Percentiles rank a stretch among this genome's conserved stretches.
Conservation (phyloP, 208 protist species). For the Wallacemonas collosoma region DNA sequence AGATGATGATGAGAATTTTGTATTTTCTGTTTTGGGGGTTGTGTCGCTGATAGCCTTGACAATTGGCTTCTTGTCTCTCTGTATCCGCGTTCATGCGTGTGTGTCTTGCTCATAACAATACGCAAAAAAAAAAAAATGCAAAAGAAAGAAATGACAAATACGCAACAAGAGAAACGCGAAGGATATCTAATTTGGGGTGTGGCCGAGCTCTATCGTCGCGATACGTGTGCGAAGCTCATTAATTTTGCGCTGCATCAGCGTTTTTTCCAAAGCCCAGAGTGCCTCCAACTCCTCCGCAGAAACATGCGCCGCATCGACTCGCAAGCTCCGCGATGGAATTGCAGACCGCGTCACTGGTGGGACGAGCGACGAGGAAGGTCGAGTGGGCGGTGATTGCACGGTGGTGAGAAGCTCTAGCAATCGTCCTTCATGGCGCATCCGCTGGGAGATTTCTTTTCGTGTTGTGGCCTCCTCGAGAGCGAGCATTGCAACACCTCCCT, state of each 20-base stretch:
- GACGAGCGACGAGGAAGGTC: background rate
- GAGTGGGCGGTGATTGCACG: background rate
- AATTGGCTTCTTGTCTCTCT: too few relatives aligned
- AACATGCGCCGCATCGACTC: background rate
- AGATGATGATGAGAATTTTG: too few relatives aligned
- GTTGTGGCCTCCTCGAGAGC: slow-evolving; percentile 3
- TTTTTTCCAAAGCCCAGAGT: slow-evolving; percentile 23
- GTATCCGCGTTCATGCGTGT: too few relatives aligned
- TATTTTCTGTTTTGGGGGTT: too few relatives aligned
- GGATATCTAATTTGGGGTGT: background rate
- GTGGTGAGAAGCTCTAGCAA: slow-evolving; percentile 2
- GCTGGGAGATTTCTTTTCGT: slow-evolving; percentile 9
- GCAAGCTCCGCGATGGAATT: background rate
- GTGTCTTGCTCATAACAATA: too few relatives aligned
- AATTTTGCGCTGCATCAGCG: slow-evolving; percentile 12
- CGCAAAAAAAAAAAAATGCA: slow-evolving; percentile 13
- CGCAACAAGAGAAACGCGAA: background rate
- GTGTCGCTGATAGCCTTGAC: too few relatives aligned
- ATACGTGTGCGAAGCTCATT: slow-evolving; percentile 16
- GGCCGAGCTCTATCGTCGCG: slow-evolving; percentile 15
- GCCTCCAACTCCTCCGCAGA: slow-evolving; percentile 16
- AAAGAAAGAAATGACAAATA: slow-evolving; percentile 25
- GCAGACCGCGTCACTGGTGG: background rate
- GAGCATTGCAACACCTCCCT: slow-evolving; percentile 6
- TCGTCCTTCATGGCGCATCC: slow-evolving; percentile 10